phyloP scores from a whole-genome alignment of 108 stramenopile species.

The Skeletonema marinoi region DNA sequence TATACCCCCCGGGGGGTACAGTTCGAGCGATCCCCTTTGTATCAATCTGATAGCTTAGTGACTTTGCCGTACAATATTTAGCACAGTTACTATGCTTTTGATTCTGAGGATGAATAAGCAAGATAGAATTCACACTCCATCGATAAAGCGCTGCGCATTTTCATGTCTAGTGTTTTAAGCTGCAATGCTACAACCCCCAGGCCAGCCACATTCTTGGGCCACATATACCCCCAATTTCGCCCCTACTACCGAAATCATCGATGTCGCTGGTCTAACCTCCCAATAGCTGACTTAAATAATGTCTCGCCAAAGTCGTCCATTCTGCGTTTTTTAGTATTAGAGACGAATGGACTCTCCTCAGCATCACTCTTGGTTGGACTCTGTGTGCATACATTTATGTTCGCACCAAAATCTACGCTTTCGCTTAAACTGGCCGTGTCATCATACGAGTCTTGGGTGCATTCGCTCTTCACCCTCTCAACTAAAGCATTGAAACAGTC shows the following conservation, averaged over 20 bases:
- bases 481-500: background rate
- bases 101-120: too few relatives aligned
- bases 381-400: background rate
- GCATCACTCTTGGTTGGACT: background rate
- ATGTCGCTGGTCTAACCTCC: background rate
- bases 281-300: background rate
- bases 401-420: background rate
- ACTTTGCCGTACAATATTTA: too few relatives aligned
- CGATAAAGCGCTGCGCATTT: too few relatives aligned
- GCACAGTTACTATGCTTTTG: too few relatives aligned
- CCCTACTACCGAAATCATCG: background rate
- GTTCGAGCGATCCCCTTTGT: too few relatives aligned
- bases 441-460: background rate
- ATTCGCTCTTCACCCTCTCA: background rate
- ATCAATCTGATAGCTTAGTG: too few relatives aligned
- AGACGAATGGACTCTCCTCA: background rate
- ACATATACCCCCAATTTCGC: too few relatives aligned
- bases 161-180: too few relatives aligned
- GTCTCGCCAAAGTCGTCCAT: background rate
- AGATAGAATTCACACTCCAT: too few relatives aligned
- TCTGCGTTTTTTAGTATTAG: background rate
- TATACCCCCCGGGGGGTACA: too few relatives aligned
- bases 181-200: too few relatives aligned
- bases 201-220: too few relatives aligned
- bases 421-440: background rate